Evolutionary conservation across 257 asterid species (phyloP).

Genomic region (Plectranthus barbatus): DNA sequence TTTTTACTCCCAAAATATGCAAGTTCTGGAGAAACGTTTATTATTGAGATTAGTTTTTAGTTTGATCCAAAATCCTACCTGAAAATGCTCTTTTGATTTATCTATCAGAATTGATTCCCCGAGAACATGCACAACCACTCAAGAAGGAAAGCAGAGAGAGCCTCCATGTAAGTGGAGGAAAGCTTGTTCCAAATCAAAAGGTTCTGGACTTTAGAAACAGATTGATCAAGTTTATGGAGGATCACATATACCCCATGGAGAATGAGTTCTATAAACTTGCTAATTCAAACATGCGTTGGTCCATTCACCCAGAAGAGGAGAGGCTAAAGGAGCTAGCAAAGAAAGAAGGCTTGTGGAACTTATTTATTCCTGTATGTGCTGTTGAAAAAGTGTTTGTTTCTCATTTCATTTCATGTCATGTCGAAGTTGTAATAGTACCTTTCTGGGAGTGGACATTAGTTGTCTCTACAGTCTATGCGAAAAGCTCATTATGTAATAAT

Average conservation of each 20-base stretch:
- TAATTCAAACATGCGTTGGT: constrained; percentile 66
- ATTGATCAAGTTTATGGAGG: constrained; percentile 73
- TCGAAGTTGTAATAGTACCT: background rate
- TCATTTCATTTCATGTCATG: background rate
- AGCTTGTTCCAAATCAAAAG: constrained; percentile 60
- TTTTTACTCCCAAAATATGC: background rate
- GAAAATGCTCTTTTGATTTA: constrained; percentile 10
- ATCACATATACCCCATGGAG: constrained; percentile 80
- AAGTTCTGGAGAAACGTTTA: background rate
- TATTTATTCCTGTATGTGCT: constrained; percentile 77
- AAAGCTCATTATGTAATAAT: background rate
- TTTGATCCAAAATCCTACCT: constrained; percentile 2
- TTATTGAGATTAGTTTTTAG: background rate
- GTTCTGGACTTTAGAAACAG: constrained; percentile 56
- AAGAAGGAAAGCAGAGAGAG: constrained; percentile 25
- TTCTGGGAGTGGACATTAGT: background rate
- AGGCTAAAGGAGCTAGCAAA: constrained; percentile 77
- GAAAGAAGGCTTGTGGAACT: constrained; percentile 83
- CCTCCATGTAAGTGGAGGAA: constrained; percentile 37
- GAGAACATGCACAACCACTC: constrained; percentile 23
- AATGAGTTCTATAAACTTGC: constrained; percentile 70
- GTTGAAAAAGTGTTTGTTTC: background rate
- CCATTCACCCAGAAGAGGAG: constrained; percentile 87
- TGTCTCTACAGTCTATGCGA: background rate
- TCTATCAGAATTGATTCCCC: constrained; percentile 29